Conservation (phyloP, 1,284 basidiomycete genomes). For the Puccinia novopanici region DNA sequence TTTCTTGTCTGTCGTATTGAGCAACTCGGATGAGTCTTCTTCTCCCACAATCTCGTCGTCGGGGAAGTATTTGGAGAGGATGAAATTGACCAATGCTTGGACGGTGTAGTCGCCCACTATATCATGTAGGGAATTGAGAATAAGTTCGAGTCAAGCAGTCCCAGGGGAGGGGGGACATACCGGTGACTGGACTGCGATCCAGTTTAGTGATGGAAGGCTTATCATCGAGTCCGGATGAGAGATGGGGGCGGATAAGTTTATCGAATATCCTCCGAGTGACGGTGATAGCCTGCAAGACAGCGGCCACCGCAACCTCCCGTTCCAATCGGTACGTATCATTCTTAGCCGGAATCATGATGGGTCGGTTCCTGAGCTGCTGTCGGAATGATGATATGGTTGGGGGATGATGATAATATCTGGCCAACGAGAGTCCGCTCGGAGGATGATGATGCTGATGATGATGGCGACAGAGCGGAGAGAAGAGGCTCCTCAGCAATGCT, state of each 20-base stretch:
- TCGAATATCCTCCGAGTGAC: conserved; percentile 78
- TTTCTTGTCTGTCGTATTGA: background rate
- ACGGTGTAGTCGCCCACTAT: conserved; percentile 86
- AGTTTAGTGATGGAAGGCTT: conserved; percentile 85
- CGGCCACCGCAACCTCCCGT: conserved; percentile 77
- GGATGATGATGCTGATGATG: background rate
- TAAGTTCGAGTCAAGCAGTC: background rate
- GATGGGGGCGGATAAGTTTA: conserved; percentile 68
- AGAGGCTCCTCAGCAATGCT: background rate
- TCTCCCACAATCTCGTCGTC: conserved; percentile 89
- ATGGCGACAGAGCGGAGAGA: background rate
- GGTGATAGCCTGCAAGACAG: conserved; percentile 82
- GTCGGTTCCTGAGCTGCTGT: too few relatives aligned
- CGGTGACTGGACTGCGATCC: conserved; percentile 95
- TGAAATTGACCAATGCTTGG: conserved; percentile 78
- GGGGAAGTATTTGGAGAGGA: conserved; percentile 75
- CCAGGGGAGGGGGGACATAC: conserved; percentile 65
- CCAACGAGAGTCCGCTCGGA: too few relatives aligned
- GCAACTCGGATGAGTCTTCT: conserved; percentile 84
- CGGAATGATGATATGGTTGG: background rate
- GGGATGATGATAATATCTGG: too few relatives aligned
- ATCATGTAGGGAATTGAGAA: background rate
- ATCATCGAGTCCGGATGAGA: background rate
- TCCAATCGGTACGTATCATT: conserved; percentile 58
- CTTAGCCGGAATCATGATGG: background rate